phyloP scores from a whole-genome alignment of 768 basidiomycete genomes.

The Trametes sanguinea region DNA sequence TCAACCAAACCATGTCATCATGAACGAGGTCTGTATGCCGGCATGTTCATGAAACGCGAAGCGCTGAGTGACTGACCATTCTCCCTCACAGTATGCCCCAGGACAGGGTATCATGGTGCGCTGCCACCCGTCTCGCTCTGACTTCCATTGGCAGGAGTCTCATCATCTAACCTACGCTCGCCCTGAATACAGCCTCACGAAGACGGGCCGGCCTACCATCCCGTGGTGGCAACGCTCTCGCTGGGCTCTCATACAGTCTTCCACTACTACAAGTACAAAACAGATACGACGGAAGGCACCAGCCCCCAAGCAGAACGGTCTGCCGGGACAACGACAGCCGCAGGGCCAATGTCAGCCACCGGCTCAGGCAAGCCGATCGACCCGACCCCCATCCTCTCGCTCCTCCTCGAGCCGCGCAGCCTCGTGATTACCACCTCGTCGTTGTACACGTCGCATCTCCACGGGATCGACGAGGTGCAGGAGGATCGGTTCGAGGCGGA shows the following conservation, averaged over 20 bases:
- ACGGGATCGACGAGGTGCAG: slow-evolving; percentile 70
- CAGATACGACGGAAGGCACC: not conserved
- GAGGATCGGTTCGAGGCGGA: slow-evolving; percentile 45
- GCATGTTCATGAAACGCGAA: slow-evolving; percentile 6
- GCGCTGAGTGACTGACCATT: slow-evolving; percentile 6
- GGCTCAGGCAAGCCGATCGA: slow-evolving; percentile 58
- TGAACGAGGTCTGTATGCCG: slow-evolving; percentile 67
- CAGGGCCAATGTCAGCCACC: slow-evolving; percentile 7
- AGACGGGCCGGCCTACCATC: slow-evolving; percentile 87
- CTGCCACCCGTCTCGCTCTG: not conserved
- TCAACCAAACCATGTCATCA: slow-evolving; percentile 83
- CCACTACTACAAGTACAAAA: slow-evolving; percentile 73
- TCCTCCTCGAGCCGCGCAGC: slow-evolving; percentile 85
- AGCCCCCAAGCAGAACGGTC: not conserved
- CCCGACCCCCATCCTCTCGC: slow-evolving; percentile 61
- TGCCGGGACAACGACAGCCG: slow-evolving; percentile 1
- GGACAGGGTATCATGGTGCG: slow-evolving; percentile 93
- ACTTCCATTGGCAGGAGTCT: not conserved
- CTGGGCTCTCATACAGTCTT: slow-evolving; percentile 82
- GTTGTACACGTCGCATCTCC: slow-evolving; percentile 74
- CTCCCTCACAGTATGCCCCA: slow-evolving; percentile 64
- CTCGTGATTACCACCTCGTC: slow-evolving; percentile 71
- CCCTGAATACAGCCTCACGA: slow-evolving; percentile 70
- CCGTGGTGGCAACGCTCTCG: slow-evolving; percentile 89
- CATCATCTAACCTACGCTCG: slow-evolving; percentile 1